Base-by-base conservation (phyloP, 805 yeast genomes). In the Dipodascus geniculatus region DNA sequence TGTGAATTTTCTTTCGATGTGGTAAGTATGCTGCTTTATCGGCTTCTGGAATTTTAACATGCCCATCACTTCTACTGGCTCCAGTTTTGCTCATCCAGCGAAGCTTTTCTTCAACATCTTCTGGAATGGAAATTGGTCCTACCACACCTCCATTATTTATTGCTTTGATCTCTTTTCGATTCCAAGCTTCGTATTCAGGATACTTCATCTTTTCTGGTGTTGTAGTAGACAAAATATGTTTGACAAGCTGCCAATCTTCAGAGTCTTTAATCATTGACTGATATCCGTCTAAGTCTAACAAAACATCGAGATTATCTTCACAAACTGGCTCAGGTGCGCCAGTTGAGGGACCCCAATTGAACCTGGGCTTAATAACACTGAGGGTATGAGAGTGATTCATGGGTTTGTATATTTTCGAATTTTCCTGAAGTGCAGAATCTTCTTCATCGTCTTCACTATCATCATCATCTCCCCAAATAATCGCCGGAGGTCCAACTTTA, bases 1-100 rank as follows among this genome's bases (percentile, higher is more conserved):
- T 73, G 47, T 65, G 58, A 58, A 77, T 74, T 60, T 77, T 81
- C 55, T 87, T 78, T 51, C 93, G 81, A 66, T 89, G 96, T 1
- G 95, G 93, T 53, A 90, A 71, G 63, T 87, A 90, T 55, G 80
- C 84, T 14, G 79, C 71, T 65, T 90, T 90, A 48, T 81, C 75
- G 0, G 79, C 74, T 58, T 89, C 96, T 0, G 84, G 77, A 42
- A 87, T 81, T 65, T 85, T 85, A 49, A 70, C 67, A 64, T 82
- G 87, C 0, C 96, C 95, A 54, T 83, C 80, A 38, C 89, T 81
- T 61, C 79, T 77, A 61, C 84, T 84, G 1, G 86, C 74, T 0
- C 89, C 87, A 0, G 83, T 70, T 23, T 66, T 63, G n/a, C 63
- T 38, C 44, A 38, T 38, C 44, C 44, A 38, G 4, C 44, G 11